phyloP scores from a whole-genome alignment of 768 basidiomycete genomes.

The Myochromella boudieri region DNA sequence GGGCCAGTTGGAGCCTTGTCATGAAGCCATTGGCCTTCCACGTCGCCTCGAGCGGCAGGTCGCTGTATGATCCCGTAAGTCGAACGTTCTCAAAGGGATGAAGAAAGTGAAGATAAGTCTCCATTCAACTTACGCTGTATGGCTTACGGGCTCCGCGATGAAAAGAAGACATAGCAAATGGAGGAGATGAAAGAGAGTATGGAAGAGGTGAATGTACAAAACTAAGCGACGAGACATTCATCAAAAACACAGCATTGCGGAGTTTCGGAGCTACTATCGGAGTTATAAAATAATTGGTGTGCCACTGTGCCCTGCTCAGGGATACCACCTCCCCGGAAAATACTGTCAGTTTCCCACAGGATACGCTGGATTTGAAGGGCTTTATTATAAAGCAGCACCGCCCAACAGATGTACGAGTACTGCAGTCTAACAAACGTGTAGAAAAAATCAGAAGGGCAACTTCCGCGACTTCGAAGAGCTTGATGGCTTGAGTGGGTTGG shows the following conservation, averaged over 20 bases:
- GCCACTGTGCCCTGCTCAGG: too few species aligned
- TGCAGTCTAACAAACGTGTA: neutral
- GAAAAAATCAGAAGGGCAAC: conserved; percentile 52
- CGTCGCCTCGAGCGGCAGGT: conserved; percentile 45
- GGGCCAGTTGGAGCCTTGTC: conserved; percentile 64
- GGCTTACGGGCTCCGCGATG: conserved; percentile 38
- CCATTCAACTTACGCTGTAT: conserved; percentile 33
- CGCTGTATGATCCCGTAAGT: conserved; percentile 41
- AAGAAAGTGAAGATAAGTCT: neutral
- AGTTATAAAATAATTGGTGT: too few species aligned
- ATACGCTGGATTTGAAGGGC: too few species aligned
- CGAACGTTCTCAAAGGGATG: neutral
- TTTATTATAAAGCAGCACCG: too few species aligned
- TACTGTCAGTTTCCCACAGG: too few species aligned
- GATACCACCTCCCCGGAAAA: too few species aligned
- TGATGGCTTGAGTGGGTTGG: conserved; percentile 58
- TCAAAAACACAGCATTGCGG: conserved; percentile 15
- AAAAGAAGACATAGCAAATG: conserved; percentile 20
- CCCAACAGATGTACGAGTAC: neutral
- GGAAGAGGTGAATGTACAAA: conserved; percentile 1
- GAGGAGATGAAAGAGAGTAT: conserved; percentile 1
- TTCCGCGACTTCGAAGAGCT: conserved; percentile 50
- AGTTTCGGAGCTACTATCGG: conserved; percentile 17
- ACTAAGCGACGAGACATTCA: conserved; percentile 9
- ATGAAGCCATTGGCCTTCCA: conserved; percentile 73